A percentile compares a stretch with the other conserved stretches of the same genome.
phyloP scores from a whole-genome alignment of 257 asterid species.

The Nicotiana attenuata region DNA sequence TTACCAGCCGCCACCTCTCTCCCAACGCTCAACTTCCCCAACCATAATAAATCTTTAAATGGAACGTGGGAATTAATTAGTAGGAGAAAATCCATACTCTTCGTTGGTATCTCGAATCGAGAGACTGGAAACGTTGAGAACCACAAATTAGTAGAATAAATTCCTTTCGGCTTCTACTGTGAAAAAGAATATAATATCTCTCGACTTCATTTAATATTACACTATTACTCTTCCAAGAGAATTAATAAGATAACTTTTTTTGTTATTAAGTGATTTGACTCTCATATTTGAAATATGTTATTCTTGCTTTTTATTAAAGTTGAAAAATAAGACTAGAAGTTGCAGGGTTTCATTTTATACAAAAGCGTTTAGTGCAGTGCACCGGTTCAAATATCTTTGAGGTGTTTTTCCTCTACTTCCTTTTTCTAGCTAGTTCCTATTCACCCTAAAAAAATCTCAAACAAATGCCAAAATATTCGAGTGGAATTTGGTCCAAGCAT shows the following conservation, averaged over 20 bases:
- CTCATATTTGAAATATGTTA: too few species aligned
- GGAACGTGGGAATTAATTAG: too few species aligned
- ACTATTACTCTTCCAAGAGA: not conserved
- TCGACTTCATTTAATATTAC: not conserved
- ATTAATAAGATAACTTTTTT: not conserved
- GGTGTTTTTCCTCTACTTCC: not conserved
- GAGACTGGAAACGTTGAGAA: not conserved
- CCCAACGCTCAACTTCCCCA: too few species aligned
- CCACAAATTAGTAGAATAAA: not conserved
- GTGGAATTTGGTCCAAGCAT: too few species aligned
- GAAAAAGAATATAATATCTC: not conserved
- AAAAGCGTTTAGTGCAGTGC: not conserved
- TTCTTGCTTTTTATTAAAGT: not conserved
- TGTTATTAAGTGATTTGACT: not conserved
- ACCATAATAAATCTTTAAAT: too few species aligned
- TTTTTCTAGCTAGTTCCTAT: not conserved
- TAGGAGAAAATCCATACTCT: too few species aligned
- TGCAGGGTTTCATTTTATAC: not conserved
- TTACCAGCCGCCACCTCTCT: too few species aligned
- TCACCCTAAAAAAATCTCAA: not conserved
- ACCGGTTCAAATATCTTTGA: not conserved
- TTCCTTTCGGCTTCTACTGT: not conserved
- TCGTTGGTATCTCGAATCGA: not conserved
- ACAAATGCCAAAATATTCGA: too few species aligned
- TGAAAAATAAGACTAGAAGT: not conserved